Evolutionary conservation across 192 early-diverging fungal species (phyloP).

Genomic region (Gryganskiella cystojenkinii): DNA sequence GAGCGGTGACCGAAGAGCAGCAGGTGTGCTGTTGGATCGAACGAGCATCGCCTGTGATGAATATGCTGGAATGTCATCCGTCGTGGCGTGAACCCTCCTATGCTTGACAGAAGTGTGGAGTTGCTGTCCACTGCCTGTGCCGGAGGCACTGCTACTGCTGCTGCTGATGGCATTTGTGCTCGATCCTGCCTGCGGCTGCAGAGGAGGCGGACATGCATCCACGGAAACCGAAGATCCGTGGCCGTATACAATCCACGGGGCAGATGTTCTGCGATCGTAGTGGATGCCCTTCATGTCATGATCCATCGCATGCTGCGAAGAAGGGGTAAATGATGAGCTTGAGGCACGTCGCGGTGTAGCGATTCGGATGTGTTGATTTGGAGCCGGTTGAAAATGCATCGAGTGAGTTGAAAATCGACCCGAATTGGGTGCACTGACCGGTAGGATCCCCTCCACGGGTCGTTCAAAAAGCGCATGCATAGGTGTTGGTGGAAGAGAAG

Average conservation of each 20-base stretch:
- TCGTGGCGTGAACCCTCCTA: slow-evolving; percentile 8
- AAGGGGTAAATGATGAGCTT: slow-evolving; percentile 38
- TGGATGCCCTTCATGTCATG: slow-evolving; percentile 18
- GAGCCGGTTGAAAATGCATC: slow-evolving; percentile 16
- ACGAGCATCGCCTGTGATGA: slow-evolving; percentile 23
- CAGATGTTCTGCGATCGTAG: slow-evolving; percentile 34
- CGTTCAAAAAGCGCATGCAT: slow-evolving; percentile 21
- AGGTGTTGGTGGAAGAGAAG: slow-evolving; percentile 40
- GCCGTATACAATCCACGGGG: slow-evolving; percentile 22
- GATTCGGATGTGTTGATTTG: slow-evolving; percentile 16
- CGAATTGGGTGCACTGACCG: not conserved
- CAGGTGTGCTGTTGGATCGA: slow-evolving; percentile 47
- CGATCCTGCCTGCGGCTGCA: slow-evolving; percentile 12
- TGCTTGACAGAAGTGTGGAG: slow-evolving; percentile 6
- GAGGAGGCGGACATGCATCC: slow-evolving; percentile 12
- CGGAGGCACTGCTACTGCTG: too few relatives aligned
- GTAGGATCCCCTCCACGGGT: slow-evolving; percentile 18
- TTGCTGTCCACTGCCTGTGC: too few relatives aligned
- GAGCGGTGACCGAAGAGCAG: slow-evolving; percentile 24
- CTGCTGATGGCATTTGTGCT: slow-evolving; percentile 1
- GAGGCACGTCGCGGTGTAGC: slow-evolving; percentile 31
- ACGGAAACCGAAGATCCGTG: slow-evolving; percentile 5
- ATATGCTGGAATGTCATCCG: slow-evolving; percentile 31
- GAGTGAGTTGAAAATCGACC: slow-evolving; percentile 13
- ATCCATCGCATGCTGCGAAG: slow-evolving; percentile 12